Evolutionary conservation across 768 basidiomycete genomes (phyloP), one percentile per base, ranked within the genome.

Genomic region (Phaeolepiota aurea): DNA sequence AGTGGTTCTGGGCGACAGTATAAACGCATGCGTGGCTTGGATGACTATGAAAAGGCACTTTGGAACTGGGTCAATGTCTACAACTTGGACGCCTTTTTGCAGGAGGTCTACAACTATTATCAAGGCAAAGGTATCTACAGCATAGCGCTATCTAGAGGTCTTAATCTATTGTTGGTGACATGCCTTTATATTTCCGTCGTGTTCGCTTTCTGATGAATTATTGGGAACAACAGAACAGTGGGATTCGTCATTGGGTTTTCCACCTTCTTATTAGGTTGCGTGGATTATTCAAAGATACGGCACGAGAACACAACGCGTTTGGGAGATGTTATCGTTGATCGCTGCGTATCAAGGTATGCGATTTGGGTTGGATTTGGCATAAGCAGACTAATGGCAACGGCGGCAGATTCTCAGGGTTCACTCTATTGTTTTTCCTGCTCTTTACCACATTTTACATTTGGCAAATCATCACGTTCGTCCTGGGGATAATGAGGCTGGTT

Each of bases 11-110:
- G 56, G 14, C 56, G 61, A 40, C 65, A 57, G 32, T 52, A 62
- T 14, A 77, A 66, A 44, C 69, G 64, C 32, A 75, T 80, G 72
- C 73, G 77, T 38, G 84, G 87, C 5, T 57, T 91, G 33, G 85
- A 91, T 53, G 78, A 79, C 10, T 82, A 87, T 53, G 92, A 99
- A 59, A 82, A 80, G 44, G 96, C 96, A 1, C 61, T 98, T 36
- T 99, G 96, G 96, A 86, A 87, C 43, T 99, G 96, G 96, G 91
- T 97, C 44, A 99, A 99, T 56, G 91, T 98, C 10, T 90, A 91
- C 56, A 97, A 99, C 56, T 72, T 99, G 28, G 96, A 99, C 54
- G 82, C 80, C 5, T 99, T 93, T 60, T 63, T 99, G 20, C 89
- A 94, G 61, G 91, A 97, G 47, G 89, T 89, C 28, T 98, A 99